Percentiles rank a stretch among this genome's conserved stretches.
phyloP scores from a whole-genome alignment of 2,329 filamentous ascomycete species.

The Fusarium goolgardi region DNA sequence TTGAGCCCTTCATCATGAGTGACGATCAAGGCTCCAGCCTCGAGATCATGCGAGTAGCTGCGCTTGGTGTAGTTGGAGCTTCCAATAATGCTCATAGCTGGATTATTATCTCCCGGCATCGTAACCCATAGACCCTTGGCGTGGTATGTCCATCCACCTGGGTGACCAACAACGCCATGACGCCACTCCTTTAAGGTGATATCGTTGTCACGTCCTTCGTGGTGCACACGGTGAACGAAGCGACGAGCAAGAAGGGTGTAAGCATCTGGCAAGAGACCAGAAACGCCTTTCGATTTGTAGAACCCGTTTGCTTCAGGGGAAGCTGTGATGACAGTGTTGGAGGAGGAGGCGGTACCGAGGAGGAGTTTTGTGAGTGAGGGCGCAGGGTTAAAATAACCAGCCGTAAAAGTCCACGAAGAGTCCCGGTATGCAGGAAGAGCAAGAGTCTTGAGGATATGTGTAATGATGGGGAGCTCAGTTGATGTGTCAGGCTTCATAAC shows the following conservation, averaged over 20 bases:
- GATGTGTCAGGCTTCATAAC: constrained; percentile 82
- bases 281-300: constrained; percentile 87
- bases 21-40: constrained; percentile 87
- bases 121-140: constrained; percentile 96
- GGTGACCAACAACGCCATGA: constrained; percentile 80
- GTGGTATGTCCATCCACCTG: constrained; percentile 95
- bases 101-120: constrained; percentile 71
- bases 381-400: constrained; percentile 98
- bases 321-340: constrained; percentile 89
- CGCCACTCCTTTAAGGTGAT: constrained; percentile 90
- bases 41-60: constrained; percentile 91
- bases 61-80: constrained; percentile 96
- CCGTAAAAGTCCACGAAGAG: constrained; percentile 94
- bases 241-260: constrained; percentile 89
- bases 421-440: constrained; percentile 70
- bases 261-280: constrained; percentile 88
- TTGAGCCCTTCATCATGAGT: constrained; percentile 81
- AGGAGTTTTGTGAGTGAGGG: constrained; percentile 83
- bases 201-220: constrained; percentile 60
- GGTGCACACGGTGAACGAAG: constrained; percentile 74
- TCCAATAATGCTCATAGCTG: constrained; percentile 84
- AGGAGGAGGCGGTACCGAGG: constrained; percentile 74
- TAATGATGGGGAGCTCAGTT: constrained; percentile 88
- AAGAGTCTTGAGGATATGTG: constrained; percentile 76
- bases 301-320: constrained; percentile 96